Conservation (phyloP, 2,329 filamentous ascomycete species). For the Botryotinia convoluta region DNA sequence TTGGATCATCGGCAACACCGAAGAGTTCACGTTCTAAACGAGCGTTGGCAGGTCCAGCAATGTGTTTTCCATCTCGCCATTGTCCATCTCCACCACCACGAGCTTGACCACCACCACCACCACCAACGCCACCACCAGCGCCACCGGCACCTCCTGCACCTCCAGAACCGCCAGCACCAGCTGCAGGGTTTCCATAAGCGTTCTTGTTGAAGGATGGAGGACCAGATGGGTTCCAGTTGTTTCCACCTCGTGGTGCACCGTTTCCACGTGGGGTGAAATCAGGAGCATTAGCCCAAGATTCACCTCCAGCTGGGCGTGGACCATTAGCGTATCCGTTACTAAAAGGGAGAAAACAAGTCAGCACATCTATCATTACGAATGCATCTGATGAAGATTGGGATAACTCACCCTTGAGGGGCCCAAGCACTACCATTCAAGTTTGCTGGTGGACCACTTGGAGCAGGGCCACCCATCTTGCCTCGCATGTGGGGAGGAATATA, state of each 20-base stretch:
- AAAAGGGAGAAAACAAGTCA: slow-evolving; percentile 38
- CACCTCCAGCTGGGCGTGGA: slow-evolving; percentile 33
- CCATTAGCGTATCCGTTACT: slow-evolving; percentile 47
- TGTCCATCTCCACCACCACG: slow-evolving; percentile 91
- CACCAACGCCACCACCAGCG: slow-evolving; percentile 43
- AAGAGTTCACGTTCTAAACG: slow-evolving; percentile 95
- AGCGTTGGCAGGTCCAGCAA: slow-evolving; percentile 82
- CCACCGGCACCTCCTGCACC: not conserved
- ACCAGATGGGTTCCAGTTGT: slow-evolving; percentile 39
- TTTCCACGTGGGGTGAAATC: slow-evolving; percentile 40
- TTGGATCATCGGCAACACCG: slow-evolving; percentile 83
- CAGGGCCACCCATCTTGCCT: slow-evolving; percentile 47
- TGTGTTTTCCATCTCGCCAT: slow-evolving; percentile 96
- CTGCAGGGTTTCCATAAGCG: slow-evolving; percentile 49
- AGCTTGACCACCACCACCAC: slow-evolving; percentile 45
- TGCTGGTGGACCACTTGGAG: slow-evolving; percentile 27
- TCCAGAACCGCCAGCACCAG: slow-evolving; percentile 35
- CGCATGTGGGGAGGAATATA: slow-evolving; percentile 88
- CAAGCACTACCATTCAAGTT: slow-evolving; percentile 62
- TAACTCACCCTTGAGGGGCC: slow-evolving; percentile 53
- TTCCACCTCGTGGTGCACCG: slow-evolving; percentile 38
- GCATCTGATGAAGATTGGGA: not conserved
- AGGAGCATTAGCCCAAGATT: slow-evolving; percentile 39
- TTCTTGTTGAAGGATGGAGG: slow-evolving; percentile 49
- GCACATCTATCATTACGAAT: not conserved